A percentile compares a stretch with the other conserved stretches of the same genome.
Conservation (phyloP, 306 rosid genomes). For the Echinosophora koreensis region DNA sequence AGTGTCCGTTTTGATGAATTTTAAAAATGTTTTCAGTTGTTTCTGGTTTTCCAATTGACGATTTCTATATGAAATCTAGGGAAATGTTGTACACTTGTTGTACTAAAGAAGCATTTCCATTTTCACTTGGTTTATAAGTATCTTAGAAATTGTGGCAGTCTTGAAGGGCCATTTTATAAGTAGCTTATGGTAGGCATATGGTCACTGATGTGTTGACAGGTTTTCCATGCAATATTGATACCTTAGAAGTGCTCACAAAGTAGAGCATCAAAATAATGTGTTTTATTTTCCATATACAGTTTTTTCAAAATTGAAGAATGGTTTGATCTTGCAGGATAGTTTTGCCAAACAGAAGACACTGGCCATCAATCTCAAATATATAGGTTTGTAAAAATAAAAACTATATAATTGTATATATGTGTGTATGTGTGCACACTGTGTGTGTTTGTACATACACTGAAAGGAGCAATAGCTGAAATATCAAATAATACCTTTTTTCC, state of each 20-base stretch:
- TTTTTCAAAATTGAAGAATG: not conserved
- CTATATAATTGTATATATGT: not conserved
- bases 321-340: constrained; percentile 68
- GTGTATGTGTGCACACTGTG: not conserved
- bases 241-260: constrained; percentile 17
- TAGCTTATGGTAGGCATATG: not conserved
- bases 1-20: constrained; percentile 13
- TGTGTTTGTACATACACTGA: constrained; percentile 22
- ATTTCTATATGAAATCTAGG: constrained; percentile 2
- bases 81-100: not conserved
- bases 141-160: not conserved
- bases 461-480: constrained; percentile 20
- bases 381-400: constrained; percentile 64
- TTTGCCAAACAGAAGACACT: constrained; percentile 56
- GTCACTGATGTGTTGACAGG: constrained; percentile 24
- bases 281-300: constrained; percentile 13
- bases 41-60: constrained; percentile 20
- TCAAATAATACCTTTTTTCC: constrained; percentile 15
- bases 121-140: constrained; percentile 7
- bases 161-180: constrained; percentile 58
- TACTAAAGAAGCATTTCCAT: constrained; percentile 17
- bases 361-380: constrained; percentile 86
- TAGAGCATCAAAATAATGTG: constrained; percentile 9
- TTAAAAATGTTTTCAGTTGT: not conserved
- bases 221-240: not conserved